These are phyloP conservation scores for Pyricularia sp. DNA, from an alignment of 2,329 filamentous ascomycete genomes.

Conservation along the genomic window DNA sequence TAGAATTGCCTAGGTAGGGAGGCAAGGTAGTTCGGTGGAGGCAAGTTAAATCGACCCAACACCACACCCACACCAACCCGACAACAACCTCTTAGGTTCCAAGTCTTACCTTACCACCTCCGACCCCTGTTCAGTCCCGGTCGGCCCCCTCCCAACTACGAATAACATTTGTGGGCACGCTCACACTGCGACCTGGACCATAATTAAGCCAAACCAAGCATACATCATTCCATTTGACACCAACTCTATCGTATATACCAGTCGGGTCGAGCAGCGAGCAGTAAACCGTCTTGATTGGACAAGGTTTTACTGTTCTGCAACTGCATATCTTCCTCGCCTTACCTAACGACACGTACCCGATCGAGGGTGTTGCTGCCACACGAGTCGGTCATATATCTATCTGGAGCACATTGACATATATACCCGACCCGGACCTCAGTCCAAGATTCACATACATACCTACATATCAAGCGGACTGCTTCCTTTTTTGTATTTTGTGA, in stretches of 20 bases:
- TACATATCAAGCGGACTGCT: background rate
- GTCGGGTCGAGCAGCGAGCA: background rate
- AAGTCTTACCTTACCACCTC: background rate
- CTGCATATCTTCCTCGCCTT: no score
- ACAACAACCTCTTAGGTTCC: background rate
- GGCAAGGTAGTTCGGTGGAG: background rate
- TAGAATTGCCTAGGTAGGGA: background rate
- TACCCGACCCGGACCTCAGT: background rate
- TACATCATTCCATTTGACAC: background rate
- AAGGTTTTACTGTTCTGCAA: background rate
- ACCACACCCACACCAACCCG: background rate
- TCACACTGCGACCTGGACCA: background rate
- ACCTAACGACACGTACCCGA: background rate
- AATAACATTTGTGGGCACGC: background rate
- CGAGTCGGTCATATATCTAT: background rate
- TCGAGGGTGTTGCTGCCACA: background rate
- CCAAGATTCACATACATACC: background rate
- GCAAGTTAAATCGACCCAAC: background rate
- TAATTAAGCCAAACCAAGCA: background rate
- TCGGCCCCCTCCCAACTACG: background rate
- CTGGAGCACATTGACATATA: background rate
- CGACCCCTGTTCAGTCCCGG: background rate
- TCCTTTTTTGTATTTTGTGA: background rate
- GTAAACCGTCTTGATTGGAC: background rate
- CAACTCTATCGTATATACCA: background rate